Base-by-base conservation (phyloP, 2,329 filamentous ascomycete species). In the Aspergillus chevalieri region DNA sequence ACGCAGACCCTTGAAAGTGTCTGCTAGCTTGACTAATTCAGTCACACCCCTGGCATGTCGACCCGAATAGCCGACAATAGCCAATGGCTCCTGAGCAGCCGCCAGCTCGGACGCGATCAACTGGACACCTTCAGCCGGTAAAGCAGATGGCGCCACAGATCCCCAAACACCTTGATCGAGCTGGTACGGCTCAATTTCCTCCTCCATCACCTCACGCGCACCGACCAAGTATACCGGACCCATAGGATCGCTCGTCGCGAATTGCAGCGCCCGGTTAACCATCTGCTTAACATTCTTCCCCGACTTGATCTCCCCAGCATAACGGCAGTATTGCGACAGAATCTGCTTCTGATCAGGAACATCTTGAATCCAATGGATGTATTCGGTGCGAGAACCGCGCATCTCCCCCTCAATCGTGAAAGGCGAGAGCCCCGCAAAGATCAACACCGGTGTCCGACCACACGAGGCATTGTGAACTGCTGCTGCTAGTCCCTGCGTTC, bases 281-380 rank as follows among this genome's bases (percentile, higher is more conserved):
- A 94, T 84, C 72, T 95, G 89, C 75, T 94, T 94, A 52, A 94
- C 82, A 61, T 94, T 95, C 63, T 81, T 81, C 14, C 88, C 89
- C 2, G 86, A 85, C 72, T 90, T 91, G 67, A 95, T 84, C 72
- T 95, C 90, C 3, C 78, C 88, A 0, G 84, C 74, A 62, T 93
- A 95, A 8, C 89, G 80, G 65, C 90, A 95, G 68, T 95, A 95
- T 71, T 95, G 89, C 0, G 81, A 75, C 3, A 95, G 74, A 51
- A 95, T 91, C 60, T 83, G 79, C 65, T 86, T 88, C 66, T 92
- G 88, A 60, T 92, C 86, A 0, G 85, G 87, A 2, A 90, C 85
- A 67, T 92, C 86, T 61, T 92, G 87, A 28, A 91, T 85, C 86
- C 87, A 92, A 66, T 92, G 87, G 57, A 90, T 91, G 65, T 88